phyloP scores from a whole-genome alignment of 2,329 filamentous ascomycete genomes.

The Pseudofabraea citricarpa region DNA sequence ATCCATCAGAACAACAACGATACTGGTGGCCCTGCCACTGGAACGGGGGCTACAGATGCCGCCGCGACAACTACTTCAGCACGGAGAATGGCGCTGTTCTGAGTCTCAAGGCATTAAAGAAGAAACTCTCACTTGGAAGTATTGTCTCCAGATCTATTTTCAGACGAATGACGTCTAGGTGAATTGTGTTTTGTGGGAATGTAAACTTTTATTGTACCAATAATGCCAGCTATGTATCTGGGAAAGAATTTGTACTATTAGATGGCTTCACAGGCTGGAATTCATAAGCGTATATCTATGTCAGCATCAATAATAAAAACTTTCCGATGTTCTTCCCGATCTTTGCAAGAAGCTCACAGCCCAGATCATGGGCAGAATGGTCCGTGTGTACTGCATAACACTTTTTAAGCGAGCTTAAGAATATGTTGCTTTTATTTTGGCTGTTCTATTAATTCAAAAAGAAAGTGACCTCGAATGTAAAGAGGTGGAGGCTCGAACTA shows the following conservation, averaged over 20 bases:
- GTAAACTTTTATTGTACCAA: background rate
- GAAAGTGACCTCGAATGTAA: too few relatives aligned
- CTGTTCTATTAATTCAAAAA: too few relatives aligned
- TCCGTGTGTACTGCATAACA: too few relatives aligned
- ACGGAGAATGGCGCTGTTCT: background rate
- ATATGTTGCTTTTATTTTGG: too few relatives aligned
- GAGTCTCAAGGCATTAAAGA: background rate
- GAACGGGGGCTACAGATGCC: constrained; percentile 18
- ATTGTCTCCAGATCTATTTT: background rate
- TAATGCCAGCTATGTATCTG: background rate
- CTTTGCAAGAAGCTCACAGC: background rate
- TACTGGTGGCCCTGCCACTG: constrained; percentile 40
- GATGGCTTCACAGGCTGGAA: background rate
- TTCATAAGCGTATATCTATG: background rate
- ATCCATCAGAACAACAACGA: constrained; percentile 51
- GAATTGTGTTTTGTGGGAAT: background rate
- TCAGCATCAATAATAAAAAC: background rate
- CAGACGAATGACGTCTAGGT: background rate
- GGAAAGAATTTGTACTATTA: background rate
- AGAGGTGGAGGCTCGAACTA: background rate
- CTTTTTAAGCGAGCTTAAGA: too few relatives aligned
- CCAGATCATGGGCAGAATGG: background rate
- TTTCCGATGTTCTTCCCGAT: background rate
- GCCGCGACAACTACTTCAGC: constrained; percentile 19
- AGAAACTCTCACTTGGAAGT: background rate